Conservation (phyloP, 2,329 filamentous ascomycete genomes). For the Fusarium sp. region DNA sequence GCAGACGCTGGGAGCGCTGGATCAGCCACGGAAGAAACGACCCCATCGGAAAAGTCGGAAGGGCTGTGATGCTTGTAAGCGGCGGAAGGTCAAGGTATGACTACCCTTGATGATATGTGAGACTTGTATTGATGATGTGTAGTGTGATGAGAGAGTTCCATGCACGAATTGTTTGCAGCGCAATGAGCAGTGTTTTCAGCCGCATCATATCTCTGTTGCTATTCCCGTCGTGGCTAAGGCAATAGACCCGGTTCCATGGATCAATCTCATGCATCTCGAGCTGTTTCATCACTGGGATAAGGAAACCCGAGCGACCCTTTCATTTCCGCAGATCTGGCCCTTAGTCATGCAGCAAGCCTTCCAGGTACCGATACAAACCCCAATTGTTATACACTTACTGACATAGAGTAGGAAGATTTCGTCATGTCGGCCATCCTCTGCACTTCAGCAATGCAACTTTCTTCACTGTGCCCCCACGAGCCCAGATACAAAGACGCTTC, state of each 20-base stretch:
- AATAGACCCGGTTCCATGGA: not conserved
- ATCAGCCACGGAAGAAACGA: not conserved
- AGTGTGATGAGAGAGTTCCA: not conserved
- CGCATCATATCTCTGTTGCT: not conserved
- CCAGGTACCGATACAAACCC: not conserved
- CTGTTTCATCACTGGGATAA: not conserved
- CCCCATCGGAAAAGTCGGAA: not conserved
- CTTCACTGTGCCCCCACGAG: fast-evolving
- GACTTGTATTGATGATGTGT: not conserved
- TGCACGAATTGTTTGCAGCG: not conserved
- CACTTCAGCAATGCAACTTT: not conserved
- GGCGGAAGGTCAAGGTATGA: not conserved
- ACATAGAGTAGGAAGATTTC: not conserved
- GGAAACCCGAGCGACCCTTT: not conserved
- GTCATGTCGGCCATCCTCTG: not conserved
- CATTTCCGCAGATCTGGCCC: not conserved
- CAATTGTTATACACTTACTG: not conserved
- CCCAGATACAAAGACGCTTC: not conserved
- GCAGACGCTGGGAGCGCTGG: not conserved
- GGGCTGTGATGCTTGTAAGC: not conserved
- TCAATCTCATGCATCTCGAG: not conserved
- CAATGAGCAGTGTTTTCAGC: not conserved
- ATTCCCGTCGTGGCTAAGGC: not conserved
- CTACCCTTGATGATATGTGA: not conserved
- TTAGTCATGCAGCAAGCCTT: not conserved